A percentile compares a stretch with the other conserved stretches of the same genome.
Conservation (phyloP, 1,284 basidiomycete genomes). For the Paramarasmius palmivorus region DNA sequence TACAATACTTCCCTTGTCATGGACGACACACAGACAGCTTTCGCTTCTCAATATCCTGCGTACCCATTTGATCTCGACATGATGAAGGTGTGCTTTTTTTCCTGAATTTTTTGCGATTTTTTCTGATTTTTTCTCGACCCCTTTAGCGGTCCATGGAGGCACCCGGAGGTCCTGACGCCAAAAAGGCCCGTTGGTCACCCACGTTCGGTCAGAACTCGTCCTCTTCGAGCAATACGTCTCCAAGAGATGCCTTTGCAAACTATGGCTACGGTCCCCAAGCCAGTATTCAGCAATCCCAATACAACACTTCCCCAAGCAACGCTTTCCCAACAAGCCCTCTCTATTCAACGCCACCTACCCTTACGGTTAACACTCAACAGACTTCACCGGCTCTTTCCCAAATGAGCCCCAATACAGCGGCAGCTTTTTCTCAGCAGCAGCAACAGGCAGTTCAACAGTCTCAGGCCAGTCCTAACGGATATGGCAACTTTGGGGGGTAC, state of each 20-base stretch:
- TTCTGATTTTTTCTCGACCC: constrained; percentile 13
- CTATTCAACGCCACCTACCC: constrained; percentile 65
- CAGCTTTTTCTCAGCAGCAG: constrained; percentile 48
- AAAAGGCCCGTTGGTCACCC: constrained; percentile 86
- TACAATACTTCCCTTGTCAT: constrained; percentile 36
- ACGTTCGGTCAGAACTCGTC: constrained; percentile 44
- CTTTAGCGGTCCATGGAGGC: constrained; percentile 75
- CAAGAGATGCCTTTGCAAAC: constrained; percentile 75
- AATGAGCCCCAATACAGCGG: constrained; percentile 64
- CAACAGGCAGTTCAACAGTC: constrained; percentile 42
- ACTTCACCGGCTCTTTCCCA: constrained; percentile 54
- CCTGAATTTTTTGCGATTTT: constrained; percentile 10
- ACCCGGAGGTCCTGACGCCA: constrained; percentile 76
- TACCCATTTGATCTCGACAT: constrained; percentile 80
- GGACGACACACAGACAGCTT: constrained; percentile 77
- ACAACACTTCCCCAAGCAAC: constrained; percentile 45
- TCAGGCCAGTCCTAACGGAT: constrained; percentile 41
- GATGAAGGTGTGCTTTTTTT: constrained; percentile 67
- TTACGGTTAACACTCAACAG: constrained; percentile 66
- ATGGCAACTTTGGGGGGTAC: constrained; percentile 62
- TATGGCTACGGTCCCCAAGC: constrained; percentile 81
- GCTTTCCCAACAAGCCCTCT: constrained; percentile 52
- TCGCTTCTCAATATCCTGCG: constrained; percentile 63
- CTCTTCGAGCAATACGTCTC: constrained; percentile 30
- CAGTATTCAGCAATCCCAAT: constrained; percentile 51